A percentile compares a stretch with the other conserved stretches of the same genome.
Evolutionary conservation across 2,329 filamentous ascomycete species (phyloP).

Genomic region (Pestalotiopsis sp.): DNA sequence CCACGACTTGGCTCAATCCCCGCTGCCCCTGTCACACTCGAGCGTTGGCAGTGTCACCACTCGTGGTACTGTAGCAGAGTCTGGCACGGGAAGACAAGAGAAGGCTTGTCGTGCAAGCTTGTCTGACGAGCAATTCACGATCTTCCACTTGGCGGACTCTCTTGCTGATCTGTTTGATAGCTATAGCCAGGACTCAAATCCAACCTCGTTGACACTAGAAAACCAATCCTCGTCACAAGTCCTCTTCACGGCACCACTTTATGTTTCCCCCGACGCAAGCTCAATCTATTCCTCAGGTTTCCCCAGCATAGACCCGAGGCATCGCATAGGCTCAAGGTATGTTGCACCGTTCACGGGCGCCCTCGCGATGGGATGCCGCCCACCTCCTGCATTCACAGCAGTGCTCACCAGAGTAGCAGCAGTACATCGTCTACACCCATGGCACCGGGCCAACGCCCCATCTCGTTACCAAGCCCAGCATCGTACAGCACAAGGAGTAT

Average conservation of each 20-base stretch:
- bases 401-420: conserved; percentile 44
- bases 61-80: conserved; percentile 32
- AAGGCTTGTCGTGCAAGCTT: conserved; percentile 35
- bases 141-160: conserved; percentile 25
- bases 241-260: conserved; percentile 53
- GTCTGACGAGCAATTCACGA: conserved; percentile 30
- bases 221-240: conserved; percentile 52
- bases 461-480: conserved; percentile 52
- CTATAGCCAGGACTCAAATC: conserved; percentile 58
- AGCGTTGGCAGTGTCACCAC: conserved; percentile 48
- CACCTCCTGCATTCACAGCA: conserved; percentile 18
- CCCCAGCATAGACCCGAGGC: conserved; percentile 54
- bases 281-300: conserved; percentile 54
- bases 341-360: conserved; percentile 34
- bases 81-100: conserved; percentile 39
- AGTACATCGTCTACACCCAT: conserved; percentile 56
- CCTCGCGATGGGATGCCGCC: conserved; percentile 12
- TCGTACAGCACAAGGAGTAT: conserved; percentile 53
- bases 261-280: conserved; percentile 52
- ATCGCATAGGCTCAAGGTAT: conserved; percentile 59
- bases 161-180: conserved; percentile 43
- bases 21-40: conserved; percentile 45
- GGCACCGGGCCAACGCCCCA: conserved; percentile 58
- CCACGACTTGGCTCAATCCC: conserved; percentile 43
- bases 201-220: conserved; percentile 57